Percentiles rank a stretch among this genome's conserved stretches.
phyloP scores from a whole-genome alignment of 768 basidiomycete species.

The Sporobolomyces pararoseus region DNA sequence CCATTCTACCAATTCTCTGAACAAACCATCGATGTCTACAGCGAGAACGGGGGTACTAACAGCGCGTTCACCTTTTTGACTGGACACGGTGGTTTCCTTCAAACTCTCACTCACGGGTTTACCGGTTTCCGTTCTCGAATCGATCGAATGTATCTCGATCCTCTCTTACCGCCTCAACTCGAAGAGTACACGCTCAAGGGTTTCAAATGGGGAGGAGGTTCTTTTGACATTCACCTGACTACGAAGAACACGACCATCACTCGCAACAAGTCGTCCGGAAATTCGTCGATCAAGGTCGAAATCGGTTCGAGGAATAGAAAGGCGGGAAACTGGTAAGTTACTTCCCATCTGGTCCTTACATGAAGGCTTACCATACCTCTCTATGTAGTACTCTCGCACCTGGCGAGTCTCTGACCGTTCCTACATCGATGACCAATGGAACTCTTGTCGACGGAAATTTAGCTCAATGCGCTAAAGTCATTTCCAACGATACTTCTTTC shows the following conservation, averaged over 20 bases:
- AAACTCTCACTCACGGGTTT: constrained; percentile 40
- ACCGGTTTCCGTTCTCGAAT: constrained; percentile 38
- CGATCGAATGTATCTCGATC: constrained; percentile 35
- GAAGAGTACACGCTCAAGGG: constrained; percentile 38
- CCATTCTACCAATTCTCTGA: constrained; percentile 39
- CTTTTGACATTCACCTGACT: constrained; percentile 20
- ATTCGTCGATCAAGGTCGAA: constrained; percentile 18
- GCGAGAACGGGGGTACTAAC: constrained; percentile 29
- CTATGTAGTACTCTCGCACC: constrained; percentile 15
- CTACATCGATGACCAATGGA: constrained; percentile 22
- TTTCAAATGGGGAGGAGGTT: constrained; percentile 22
- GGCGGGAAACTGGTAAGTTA: constrained; percentile 32
- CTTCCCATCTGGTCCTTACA: not conserved
- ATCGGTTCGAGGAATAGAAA: constrained; percentile 18
- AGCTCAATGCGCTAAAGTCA: constrained; percentile 29
- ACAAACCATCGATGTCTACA: constrained; percentile 32
- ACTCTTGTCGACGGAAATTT: constrained; percentile 35
- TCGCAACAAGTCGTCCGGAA: not conserved
- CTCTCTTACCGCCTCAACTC: constrained; percentile 34
- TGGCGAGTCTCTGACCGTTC: constrained; percentile 21
- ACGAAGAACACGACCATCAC: constrained; percentile 30
- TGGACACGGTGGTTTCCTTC: constrained; percentile 39
- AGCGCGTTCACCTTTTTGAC: constrained; percentile 33
- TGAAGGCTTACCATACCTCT: not conserved
- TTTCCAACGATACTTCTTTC: constrained; percentile 31